Evolutionary conservation across 2,329 filamentous ascomycete species (phyloP).

Genomic region (Intubia oerlemansii): DNA sequence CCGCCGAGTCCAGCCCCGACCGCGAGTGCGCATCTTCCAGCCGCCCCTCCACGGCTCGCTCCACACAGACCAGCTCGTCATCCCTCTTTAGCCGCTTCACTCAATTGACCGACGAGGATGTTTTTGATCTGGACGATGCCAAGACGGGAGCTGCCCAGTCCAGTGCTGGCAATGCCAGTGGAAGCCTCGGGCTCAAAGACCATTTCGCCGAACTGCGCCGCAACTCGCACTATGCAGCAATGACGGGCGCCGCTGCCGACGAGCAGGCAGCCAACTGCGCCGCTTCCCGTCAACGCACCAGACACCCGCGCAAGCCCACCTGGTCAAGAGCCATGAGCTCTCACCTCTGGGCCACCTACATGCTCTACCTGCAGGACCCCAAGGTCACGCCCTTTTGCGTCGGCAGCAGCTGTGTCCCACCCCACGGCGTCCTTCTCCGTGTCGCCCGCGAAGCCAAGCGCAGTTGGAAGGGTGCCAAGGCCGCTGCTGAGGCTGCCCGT

Average conservation of each 20-base stretch:
- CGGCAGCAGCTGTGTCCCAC: slow-evolving; percentile 40
- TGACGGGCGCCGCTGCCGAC: background rate
- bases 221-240: too few relatives aligned
- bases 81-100: slow-evolving; percentile 37
- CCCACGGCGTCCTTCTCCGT: slow-evolving; percentile 40
- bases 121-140: too few relatives aligned
- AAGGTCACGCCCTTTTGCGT: slow-evolving; percentile 44
- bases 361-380: slow-evolving; percentile 43
- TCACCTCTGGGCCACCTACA: slow-evolving; percentile 44
- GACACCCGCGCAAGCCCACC: slow-evolving; percentile 22
- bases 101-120: slow-evolving; percentile 32
- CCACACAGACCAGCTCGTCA: slow-evolving; percentile 30
- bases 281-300: background rate
- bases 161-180: too few relatives aligned
- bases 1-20: slow-evolving; percentile 33
- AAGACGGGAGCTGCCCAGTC: too few relatives aligned
- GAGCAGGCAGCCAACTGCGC: background rate
- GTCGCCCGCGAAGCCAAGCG: slow-evolving; percentile 44
- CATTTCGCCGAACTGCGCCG: slow-evolving; percentile 4
- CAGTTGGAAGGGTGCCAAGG: slow-evolving; percentile 38
- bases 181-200: too few relatives aligned
- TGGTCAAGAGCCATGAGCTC: slow-evolving; percentile 46
- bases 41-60: slow-evolving; percentile 36
- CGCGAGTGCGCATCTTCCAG: slow-evolving; percentile 28
- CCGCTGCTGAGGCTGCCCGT: background rate